phyloP scores from a whole-genome alignment of 495 filamentous ascomycete species.

The Aspergillus campestris region DNA sequence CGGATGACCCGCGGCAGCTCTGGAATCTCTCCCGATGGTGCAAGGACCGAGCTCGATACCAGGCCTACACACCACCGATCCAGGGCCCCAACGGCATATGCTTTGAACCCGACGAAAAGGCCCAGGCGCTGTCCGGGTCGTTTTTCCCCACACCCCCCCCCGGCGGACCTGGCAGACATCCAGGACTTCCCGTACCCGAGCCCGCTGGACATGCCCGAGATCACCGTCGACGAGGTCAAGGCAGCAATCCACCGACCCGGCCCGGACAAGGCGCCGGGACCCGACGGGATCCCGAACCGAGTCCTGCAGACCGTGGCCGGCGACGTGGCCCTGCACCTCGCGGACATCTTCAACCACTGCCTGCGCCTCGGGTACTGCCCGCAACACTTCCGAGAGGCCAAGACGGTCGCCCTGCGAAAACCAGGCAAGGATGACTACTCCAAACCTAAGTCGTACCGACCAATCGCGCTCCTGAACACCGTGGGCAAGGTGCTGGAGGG shows the following conservation, averaged over 20 bases:
- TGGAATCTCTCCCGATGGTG: constrained; percentile 3
- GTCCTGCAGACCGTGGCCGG: not conserved
- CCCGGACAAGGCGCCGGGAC: constrained; percentile 1
- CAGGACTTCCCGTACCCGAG: not conserved
- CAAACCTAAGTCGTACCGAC: constrained; percentile 12
- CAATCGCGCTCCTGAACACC: constrained; percentile 20
- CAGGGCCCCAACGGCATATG: not conserved
- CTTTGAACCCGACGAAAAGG: constrained; percentile 2
- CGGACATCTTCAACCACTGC: constrained; percentile 1
- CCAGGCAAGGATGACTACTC: constrained; percentile 11
- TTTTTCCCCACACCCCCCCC: not conserved
- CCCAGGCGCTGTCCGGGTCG: not conserved
- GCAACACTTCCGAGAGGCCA: constrained; percentile 10
- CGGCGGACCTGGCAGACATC: constrained; percentile 2
- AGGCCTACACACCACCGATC: constrained; percentile 1
- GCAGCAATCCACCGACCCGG: constrained; percentile 2
- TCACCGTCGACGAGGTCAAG: constrained; percentile 6
- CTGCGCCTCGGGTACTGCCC: constrained; percentile 2
- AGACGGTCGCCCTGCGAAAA: constrained; percentile 15
- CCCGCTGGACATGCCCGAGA: not conserved
- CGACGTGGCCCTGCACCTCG: not conserved
- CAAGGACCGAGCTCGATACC: not conserved
- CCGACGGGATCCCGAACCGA: constrained; percentile 3
- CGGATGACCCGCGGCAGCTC: not conserved
- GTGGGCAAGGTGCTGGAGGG: constrained; percentile 18